Conservation (phyloP, 352 stramenopile genomes). For the Globisporangium canariense region DNA sequence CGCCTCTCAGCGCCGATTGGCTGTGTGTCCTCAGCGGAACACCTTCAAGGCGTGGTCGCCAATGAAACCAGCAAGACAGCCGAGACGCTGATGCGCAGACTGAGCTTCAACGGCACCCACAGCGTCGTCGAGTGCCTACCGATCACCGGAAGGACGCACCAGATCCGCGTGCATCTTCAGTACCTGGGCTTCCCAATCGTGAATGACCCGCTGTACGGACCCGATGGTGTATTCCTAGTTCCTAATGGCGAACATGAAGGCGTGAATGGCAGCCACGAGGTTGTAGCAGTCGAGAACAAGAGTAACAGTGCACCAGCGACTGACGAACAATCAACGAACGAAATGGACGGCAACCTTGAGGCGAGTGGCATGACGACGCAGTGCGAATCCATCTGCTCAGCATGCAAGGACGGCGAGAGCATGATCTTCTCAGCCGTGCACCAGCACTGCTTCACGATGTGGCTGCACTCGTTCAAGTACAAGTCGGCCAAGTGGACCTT, state of each 20-base stretch:
- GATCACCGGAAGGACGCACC: conserved; percentile 92
- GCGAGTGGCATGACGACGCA: neutral
- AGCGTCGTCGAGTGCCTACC: conserved; percentile 89
- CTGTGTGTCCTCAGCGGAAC: conserved; percentile 15
- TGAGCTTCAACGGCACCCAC: conserved; percentile 22
- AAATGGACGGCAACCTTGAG: neutral
- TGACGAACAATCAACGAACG: neutral
- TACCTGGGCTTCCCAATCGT: conserved; percentile 86
- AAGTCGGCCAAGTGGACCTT: conserved; percentile 34
- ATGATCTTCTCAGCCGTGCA: conserved; percentile 21
- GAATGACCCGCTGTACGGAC: conserved; percentile 94
- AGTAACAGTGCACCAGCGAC: neutral
- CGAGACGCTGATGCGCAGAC: conserved; percentile 34
- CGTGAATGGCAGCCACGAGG: neutral
- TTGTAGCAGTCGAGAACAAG: neutral
- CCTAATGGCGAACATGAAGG: neutral
- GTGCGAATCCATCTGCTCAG: conserved; percentile 18
- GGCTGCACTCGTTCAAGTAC: conserved; percentile 58
- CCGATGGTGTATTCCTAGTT: neutral
- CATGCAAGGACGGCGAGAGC: conserved; percentile 16
- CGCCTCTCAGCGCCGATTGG: conserved; percentile 39
- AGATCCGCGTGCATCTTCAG: conserved; percentile 94
- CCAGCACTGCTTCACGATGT: conserved; percentile 28
- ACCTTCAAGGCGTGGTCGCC: conserved; percentile 20
- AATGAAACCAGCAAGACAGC: conserved; percentile 26